phyloP scores from a whole-genome alignment of 495 filamentous ascomycete species.

The Amorphotheca resinae region DNA sequence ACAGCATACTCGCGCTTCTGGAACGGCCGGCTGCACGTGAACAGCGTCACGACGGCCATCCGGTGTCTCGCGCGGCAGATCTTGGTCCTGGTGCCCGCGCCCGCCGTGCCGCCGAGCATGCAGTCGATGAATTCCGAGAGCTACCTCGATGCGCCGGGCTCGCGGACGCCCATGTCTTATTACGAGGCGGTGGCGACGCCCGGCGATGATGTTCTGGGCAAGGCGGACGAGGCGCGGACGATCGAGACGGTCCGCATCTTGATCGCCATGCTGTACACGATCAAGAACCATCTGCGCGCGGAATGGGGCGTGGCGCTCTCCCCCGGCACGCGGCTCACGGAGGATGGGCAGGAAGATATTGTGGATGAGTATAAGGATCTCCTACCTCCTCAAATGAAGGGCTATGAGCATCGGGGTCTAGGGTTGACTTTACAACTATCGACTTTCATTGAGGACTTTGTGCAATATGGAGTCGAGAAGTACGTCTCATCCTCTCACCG shows the following conservation, averaged over 20 bases:
- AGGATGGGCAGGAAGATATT: conserved; percentile 33
- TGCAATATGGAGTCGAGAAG: conserved; percentile 45
- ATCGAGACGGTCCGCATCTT: conserved; percentile 36
- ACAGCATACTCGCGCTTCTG: conserved; percentile 63
- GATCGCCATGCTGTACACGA: conserved; percentile 59
- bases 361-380: conserved; percentile 49
- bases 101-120: conserved; percentile 1
- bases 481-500: too few species aligned
- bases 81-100: conserved; percentile 16
- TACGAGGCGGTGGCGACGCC: not conserved
- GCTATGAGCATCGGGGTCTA: conserved; percentile 52
- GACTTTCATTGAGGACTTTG: conserved; percentile 56
- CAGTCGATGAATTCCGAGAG: not conserved
- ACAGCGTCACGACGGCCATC: conserved; percentile 30
- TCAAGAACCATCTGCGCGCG: conserved; percentile 63
- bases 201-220: conserved; percentile 17
- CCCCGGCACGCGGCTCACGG: conserved; percentile 30
- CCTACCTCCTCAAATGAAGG: conserved; percentile 44
- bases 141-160: not conserved
- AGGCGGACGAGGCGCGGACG: conserved; percentile 39
- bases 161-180: not conserved
- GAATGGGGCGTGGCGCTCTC: conserved; percentile 51
- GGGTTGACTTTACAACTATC: conserved; percentile 54
- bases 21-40: conserved; percentile 50
- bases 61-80: conserved; percentile 18